phyloP scores from a whole-genome alignment of 75 land plant species.

The Adiantum capillusveneris region DNA sequence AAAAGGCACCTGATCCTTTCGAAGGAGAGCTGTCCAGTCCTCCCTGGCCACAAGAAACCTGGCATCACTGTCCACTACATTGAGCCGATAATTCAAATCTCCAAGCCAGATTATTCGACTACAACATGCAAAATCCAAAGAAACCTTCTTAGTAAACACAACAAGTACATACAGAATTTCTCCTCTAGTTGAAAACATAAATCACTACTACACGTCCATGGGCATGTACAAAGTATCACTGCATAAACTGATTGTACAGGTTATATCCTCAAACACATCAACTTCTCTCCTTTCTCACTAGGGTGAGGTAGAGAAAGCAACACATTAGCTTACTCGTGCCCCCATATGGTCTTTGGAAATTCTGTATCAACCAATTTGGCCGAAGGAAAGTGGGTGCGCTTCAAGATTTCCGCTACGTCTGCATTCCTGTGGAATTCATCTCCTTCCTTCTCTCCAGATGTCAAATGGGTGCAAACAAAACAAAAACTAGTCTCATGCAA shows the following conservation, averaged over 20 bases:
- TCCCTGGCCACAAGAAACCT: slow-evolving; percentile 69
- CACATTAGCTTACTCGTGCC: slow-evolving; percentile 65
- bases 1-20: slow-evolving; percentile 66
- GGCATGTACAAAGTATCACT: too few relatives aligned
- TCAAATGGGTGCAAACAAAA: slow-evolving; percentile 79
- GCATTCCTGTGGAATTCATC: slow-evolving; percentile 57
- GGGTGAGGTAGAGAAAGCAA: not conserved
- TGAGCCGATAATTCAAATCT: slow-evolving; percentile 85
- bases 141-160: not conserved
- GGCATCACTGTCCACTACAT: slow-evolving; percentile 55
- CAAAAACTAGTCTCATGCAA: slow-evolving; percentile 78
- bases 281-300: too few relatives aligned
- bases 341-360: slow-evolving; percentile 46
- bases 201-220: too few relatives aligned
- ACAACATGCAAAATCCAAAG: slow-evolving; percentile 2
- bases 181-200: too few relatives aligned
- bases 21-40: slow-evolving; percentile 73
- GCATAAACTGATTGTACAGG: too few relatives aligned
- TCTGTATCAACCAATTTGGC: slow-evolving; percentile 15
- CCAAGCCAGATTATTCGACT: slow-evolving; percentile 97
- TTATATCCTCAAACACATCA: too few relatives aligned
- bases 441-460: slow-evolving; percentile 74
- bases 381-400: slow-evolving; percentile 48
- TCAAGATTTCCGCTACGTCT: slow-evolving; percentile 49
- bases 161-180: too few relatives aligned